phyloP scores from a whole-genome alignment of 352 stramenopile genomes.

The Achlya hypogyna region DNA sequence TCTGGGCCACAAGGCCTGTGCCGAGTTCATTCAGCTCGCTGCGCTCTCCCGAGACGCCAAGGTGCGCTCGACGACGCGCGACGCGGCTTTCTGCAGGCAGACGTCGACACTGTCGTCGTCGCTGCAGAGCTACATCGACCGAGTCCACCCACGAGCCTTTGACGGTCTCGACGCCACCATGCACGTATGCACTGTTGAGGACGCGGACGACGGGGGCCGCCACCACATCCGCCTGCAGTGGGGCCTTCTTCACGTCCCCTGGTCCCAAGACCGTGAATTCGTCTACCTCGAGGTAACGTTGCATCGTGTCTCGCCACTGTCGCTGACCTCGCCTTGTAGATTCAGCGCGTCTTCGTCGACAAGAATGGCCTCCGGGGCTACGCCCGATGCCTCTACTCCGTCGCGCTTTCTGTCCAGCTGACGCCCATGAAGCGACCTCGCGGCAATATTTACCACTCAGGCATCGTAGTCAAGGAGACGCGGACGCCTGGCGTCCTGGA shows the following conservation, averaged over 20 bases:
- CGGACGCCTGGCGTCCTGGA: neutral
- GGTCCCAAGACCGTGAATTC: constrained; percentile 16
- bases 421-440: constrained; percentile 1
- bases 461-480: constrained; percentile 9
- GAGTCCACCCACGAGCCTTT: constrained; percentile 6
- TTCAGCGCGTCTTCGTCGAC: constrained; percentile 6
- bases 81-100: neutral
- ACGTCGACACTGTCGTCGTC: neutral
- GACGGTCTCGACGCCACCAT: constrained; percentile 2
- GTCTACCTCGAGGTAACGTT: constrained; percentile 15
- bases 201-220: neutral
- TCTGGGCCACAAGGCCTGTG: neutral
- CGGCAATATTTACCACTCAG: constrained; percentile 1
- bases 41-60: neutral
- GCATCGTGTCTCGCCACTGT: neutral
- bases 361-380: neutral
- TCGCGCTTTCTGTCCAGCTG: constrained; percentile 3
- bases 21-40: neutral
- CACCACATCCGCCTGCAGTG: constrained; percentile 2
- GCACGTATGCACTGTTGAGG: constrained; percentile 8
- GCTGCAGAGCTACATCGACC: neutral
- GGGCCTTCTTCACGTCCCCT: neutral
- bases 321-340: neutral
- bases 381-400: constrained; percentile 11
- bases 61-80: neutral